Conservation (phyloP, 1,139 yeast species). For the Candida sp. region DNA sequence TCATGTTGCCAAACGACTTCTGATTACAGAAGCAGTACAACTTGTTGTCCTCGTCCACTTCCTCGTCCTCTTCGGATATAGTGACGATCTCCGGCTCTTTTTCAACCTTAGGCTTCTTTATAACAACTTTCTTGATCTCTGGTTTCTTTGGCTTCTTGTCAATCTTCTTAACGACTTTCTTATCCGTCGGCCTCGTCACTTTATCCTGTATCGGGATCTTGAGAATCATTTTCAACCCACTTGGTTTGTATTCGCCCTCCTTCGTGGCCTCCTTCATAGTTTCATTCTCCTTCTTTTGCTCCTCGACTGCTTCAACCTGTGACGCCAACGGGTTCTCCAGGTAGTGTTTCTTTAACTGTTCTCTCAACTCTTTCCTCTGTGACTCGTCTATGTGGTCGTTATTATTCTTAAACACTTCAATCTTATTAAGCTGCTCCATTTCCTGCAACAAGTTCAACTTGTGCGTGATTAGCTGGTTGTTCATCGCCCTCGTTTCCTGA, state of each 20-base stretch:
- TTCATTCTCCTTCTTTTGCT: constrained; percentile 26
- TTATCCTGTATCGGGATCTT: constrained; percentile 25
- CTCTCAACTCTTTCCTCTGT: constrained; percentile 20
- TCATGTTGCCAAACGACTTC: constrained; percentile 51
- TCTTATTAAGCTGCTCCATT: constrained; percentile 28
- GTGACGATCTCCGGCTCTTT: neutral
- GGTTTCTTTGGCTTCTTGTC: constrained; percentile 4
- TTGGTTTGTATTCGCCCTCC: constrained; percentile 8
- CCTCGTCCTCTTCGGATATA: constrained; percentile 8
- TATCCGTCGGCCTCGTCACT: constrained; percentile 9
- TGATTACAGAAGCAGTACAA: constrained; percentile 49
- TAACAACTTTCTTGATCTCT: constrained; percentile 3
- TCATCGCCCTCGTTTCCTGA: constrained; percentile 37
- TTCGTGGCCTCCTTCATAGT: constrained; percentile 16
- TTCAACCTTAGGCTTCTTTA: constrained; percentile 5
- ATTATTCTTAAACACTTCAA: constrained; percentile 13
- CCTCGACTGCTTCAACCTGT: constrained; percentile 44
- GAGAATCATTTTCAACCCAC: constrained; percentile 31
- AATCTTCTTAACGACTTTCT: constrained; percentile 7
- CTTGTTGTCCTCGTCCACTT: constrained; percentile 25
- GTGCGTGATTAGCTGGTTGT: constrained; percentile 40
- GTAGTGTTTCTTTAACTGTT: constrained; percentile 40
- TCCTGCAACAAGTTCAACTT: constrained; percentile 32
- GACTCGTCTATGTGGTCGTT: constrained; percentile 18
- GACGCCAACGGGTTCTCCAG: constrained; percentile 39